Percentiles rank a stretch among this genome's conserved stretches.
phyloP scores from a whole-genome alignment of 306 rosid species.

The Crotalaria pallida region DNA sequence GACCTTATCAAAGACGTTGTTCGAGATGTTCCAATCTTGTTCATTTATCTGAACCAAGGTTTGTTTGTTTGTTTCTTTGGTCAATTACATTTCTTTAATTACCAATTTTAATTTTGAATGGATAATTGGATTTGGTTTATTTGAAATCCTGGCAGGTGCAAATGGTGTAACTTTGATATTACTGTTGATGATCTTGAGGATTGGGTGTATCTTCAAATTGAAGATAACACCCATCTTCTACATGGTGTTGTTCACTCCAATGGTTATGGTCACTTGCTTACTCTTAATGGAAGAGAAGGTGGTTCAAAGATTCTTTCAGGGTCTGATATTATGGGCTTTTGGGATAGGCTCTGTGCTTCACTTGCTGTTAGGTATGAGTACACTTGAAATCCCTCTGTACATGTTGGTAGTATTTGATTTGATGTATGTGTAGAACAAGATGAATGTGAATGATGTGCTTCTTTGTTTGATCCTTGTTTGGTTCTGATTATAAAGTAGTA shows the following conservation, averaged over 20 bases:
- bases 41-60: slow-evolving; percentile 35
- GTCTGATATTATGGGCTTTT: slow-evolving; percentile 51
- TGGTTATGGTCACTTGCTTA: slow-evolving; percentile 67
- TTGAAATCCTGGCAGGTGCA: slow-evolving; percentile 27
- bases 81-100: neutral
- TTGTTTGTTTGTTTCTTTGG: too few relatives aligned
- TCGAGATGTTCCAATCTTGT: slow-evolving; percentile 19
- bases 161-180: slow-evolving; percentile 17
- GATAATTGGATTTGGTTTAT: neutral
- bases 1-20: slow-evolving; percentile 33
- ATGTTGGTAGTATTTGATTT: too few relatives aligned
- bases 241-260: slow-evolving; percentile 66
- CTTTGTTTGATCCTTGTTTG: too few relatives aligned
- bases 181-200: slow-evolving; percentile 48
- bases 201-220: slow-evolving; percentile 48
- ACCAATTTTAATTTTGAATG: neutral
- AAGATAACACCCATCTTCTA: slow-evolving; percentile 57
- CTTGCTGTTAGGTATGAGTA: slow-evolving; percentile 52
- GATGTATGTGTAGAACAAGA: too few relatives aligned
- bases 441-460: too few relatives aligned
- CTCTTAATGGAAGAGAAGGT: slow-evolving; percentile 62
- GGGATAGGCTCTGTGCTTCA: slow-evolving; percentile 58
- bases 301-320: slow-evolving; percentile 58
- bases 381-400: neutral
- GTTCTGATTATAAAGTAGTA: too few relatives aligned